Evolutionary conservation across 179 eudicot genomes (phyloP), one percentile per base, ranked within the genome.

Genomic region (Amaranthus tricolor): DNA sequence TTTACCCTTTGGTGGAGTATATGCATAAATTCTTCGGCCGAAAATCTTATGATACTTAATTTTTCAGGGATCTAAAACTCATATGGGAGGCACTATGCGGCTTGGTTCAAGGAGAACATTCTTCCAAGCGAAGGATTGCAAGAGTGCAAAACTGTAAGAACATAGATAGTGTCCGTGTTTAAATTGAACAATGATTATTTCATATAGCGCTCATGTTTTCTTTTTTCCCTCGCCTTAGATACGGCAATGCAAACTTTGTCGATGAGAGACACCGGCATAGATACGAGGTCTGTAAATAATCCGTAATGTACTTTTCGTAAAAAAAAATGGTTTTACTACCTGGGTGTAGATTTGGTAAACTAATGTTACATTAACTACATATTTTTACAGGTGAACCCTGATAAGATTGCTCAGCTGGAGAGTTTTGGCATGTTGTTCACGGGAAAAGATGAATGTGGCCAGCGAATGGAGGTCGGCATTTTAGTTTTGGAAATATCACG

Each of bases 1-100:
- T 76, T 40, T 40, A 40, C 58, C 10, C n/a, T 4, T 58, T 56
- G 19, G 24, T 20, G 15, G 52, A 21, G 20, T 55, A n/a, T 43
- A 43, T 6, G 40, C 40, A 19, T 43, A 21, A 44, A 54, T 62
- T 68, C 21, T 10, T 44, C 6, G 63, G 62, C 40, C 56, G 31
- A 76, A 12, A 3, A 9, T 54, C 52, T 75, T 61, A 51, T 66
- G 45, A 66, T 71, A 53, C 6, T 74, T 49, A 57, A 51, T 69
- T 69, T 31, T 31, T 31, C 40, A 96, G 98, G 99, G 98, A 78
- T 96, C 98, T 24, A 90, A 85, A 81, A 96, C 99, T 31, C 99
- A 91, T 76, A 96, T 96, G 98, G 99, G 99, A 73, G 98, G 90
- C 52, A 96, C 99, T 10, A 96, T 96, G 99, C 87, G 99, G 40